A percentile compares a stretch with the other conserved stretches of the same genome.
Evolutionary conservation across 179 eudicot species (phyloP).

Genomic region (Drosera spatulata): DNA sequence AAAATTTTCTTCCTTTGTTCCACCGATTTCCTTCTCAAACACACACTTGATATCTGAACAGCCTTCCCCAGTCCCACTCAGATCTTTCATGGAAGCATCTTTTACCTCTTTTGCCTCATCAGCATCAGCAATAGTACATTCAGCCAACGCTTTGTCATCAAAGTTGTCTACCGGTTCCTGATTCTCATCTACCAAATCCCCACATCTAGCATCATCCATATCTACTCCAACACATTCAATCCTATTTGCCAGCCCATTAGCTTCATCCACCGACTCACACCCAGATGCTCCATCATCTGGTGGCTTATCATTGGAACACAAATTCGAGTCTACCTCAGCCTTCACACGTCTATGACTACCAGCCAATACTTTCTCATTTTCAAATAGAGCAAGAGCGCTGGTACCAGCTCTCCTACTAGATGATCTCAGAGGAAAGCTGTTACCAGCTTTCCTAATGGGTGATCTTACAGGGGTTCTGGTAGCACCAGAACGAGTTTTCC

Average conservation of each 20-base stretch:
- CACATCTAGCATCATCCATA: conserved; percentile 13
- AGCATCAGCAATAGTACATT: conserved; percentile 2
- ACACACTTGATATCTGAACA: not conserved
- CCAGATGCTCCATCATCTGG: conserved; percentile 3
- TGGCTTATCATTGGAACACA: conserved; percentile 16
- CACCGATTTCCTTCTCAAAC: conserved; percentile 3
- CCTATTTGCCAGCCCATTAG: conserved; percentile 8
- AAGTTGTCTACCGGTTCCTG: conserved; percentile 5
- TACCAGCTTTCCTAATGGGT: too few species aligned
- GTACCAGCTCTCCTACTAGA: conserved; percentile 2
- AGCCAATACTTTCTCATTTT: conserved; percentile 1
- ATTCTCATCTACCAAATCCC: conserved; percentile 14
- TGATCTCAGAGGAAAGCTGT: too few species aligned
- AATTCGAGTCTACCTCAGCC: conserved; percentile 18
- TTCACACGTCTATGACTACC: conserved; percentile 11
- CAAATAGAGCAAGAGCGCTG: not conserved
- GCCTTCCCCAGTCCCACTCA: conserved; percentile 1
- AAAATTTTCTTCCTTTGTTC: conserved; percentile 1
- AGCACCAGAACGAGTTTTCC: conserved; percentile 10
- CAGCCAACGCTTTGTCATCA: not conserved
- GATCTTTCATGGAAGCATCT: conserved; percentile 1
- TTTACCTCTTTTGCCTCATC: conserved; percentile 6
- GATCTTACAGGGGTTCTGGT: too few species aligned
- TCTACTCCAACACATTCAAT: conserved; percentile 5
- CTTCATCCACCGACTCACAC: conserved; percentile 1